A percentile compares a stretch with the other conserved stretches of the same genome.
Conservation (phyloP, 495 filamentous ascomycete genomes). For the Penicillium fimorum region DNA sequence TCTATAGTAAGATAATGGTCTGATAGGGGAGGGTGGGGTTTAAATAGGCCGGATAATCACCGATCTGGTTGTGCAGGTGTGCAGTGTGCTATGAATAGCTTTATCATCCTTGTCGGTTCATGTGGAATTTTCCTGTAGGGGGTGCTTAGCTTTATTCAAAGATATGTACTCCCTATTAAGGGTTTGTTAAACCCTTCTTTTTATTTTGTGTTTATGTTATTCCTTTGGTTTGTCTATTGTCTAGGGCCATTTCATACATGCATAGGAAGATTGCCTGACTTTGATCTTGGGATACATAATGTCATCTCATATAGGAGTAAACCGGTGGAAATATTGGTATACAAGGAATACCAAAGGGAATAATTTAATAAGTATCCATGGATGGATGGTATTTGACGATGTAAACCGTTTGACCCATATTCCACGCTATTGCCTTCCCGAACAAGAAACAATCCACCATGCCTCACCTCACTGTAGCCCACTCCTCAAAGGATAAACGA, state of each 20-base stretch:
- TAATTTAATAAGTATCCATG: neutral
- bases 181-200: neutral
- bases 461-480: neutral
- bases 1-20: neutral
- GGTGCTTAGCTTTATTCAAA: neutral
- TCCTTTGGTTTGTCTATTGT: neutral
- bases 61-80: conserved; percentile 2
- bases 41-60: conserved; percentile 4
- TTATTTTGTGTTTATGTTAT: neutral
- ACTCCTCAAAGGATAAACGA: neutral
- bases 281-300: no score
- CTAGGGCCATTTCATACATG: no score
- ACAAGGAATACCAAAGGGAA: neutral
- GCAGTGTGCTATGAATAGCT: conserved; percentile 7
- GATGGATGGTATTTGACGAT: neutral
- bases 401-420: neutral
- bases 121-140: neutral
- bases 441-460: neutral
- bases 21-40: neutral
- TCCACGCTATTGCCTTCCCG: neutral
- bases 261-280: no score
- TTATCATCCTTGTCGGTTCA: conserved; percentile 1
- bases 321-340: neutral
- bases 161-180: neutral
- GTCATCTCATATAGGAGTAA: neutral